Base-by-base conservation (phyloP, 352 stramenopile genomes). In the Phytopythium mirpurense region DNA sequence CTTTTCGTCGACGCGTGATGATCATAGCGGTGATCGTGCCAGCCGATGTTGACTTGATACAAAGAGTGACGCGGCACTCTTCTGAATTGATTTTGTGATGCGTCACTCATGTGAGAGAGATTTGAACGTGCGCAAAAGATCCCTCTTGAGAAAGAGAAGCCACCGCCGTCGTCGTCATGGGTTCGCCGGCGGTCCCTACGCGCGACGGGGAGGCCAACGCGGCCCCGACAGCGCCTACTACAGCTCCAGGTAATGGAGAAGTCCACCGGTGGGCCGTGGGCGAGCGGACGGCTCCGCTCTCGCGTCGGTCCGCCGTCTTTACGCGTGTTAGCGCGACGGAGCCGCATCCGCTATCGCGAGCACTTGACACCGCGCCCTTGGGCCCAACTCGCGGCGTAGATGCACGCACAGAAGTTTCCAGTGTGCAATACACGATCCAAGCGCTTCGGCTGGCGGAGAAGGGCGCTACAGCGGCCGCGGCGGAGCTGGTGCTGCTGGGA, bases 401-500 rank as follows among this genome's bases (percentile, higher is more conserved):
- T 0, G 5, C 21, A 5, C 10, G 11, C 40, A 21, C 9, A 5
- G 5, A 5, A 8, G 19, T 21, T 4, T 9, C 15, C 10, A 26
- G 15, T 31, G 21, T 12, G 0, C 19, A 10, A 21, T 11, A n/a
- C 10, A 0, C 9, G 21, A 3, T 11, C 10, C 16, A 21, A 10
- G 46, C 55, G 26, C 51, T 56, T 2, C 54, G 58, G 11, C 45
- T 41, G 0, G 46, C 51, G 19, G n/a, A 44, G 26, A 59, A n/a
- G 35, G 54, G 42, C 18, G 49, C 12, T 24, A 24, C 21, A 11
- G 42, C 44, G 14, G 51, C 9, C 5, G 49, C 45, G 35, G 57
- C 51, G 1, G 79, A 84, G 57, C 63, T 94, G 5, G 72, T 90
- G 16, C 51, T 78, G 49, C 60, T 94, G 0, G 68, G 78, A 51